Conservation (phyloP, 129 eudicot genomes). For the Smallanthus sonchifolius region DNA sequence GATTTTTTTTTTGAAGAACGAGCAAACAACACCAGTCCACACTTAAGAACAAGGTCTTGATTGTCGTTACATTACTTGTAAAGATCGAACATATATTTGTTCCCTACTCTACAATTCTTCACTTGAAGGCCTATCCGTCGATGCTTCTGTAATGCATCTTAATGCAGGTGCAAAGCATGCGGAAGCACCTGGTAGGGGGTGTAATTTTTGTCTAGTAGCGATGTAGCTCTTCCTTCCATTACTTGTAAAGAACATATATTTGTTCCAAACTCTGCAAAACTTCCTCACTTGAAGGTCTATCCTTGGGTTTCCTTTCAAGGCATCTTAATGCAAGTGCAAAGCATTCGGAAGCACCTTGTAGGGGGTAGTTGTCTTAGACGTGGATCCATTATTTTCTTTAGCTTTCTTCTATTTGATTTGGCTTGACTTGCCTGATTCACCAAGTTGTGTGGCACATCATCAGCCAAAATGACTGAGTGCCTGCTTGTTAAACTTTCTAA, state of each 20-base stretch:
- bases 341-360: not conserved
- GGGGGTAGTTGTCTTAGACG: slow-evolving; percentile 18
- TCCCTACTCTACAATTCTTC: slow-evolving; percentile 7
- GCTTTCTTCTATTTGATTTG: not conserved
- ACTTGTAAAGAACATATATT: slow-evolving; percentile 3
- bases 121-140: slow-evolving; percentile 24
- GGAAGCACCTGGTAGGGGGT: not conserved
- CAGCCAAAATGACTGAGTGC: not conserved
- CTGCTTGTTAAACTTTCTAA: slow-evolving; percentile 6
- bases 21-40: no score
- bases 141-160: not conserved
- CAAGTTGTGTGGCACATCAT: not conserved
- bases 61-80: no score
- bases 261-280: slow-evolving; percentile 13
- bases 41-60: no score
- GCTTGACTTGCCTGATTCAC: not conserved
- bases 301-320: not conserved
- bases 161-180: not conserved
- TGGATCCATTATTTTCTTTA: slow-evolving; percentile 23
- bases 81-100: slow-evolving; percentile 5
- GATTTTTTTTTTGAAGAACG: no score
- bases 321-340: slow-evolving; percentile 20
- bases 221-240: no score
- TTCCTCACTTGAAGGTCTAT: slow-evolving; percentile 30
- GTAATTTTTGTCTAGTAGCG: no score